phyloP scores from a whole-genome alignment of 805 yeast species.

The Schwanniomyces polymorphus region DNA sequence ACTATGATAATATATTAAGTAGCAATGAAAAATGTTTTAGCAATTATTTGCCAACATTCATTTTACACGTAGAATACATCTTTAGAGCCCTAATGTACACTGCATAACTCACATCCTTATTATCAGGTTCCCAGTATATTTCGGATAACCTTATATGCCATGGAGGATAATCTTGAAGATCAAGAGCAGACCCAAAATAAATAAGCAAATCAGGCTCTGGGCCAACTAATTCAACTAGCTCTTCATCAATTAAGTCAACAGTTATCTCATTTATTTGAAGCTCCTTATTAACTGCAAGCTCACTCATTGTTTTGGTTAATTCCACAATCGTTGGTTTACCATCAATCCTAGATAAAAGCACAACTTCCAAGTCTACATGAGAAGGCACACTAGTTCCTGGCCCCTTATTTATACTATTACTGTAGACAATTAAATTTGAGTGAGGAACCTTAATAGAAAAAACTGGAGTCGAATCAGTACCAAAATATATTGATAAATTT shows the following conservation, averaged over 20 bases:
- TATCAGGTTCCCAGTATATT: conserved; percentile 88
- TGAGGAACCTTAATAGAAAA: conserved; percentile 70
- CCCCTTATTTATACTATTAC: conserved; percentile 30
- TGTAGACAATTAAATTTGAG: conserved; percentile 48
- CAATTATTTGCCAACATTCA: conserved; percentile 83
- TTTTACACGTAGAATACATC: conserved; percentile 75
- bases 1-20: neutral
- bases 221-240: conserved; percentile 73
- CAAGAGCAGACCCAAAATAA: conserved; percentile 81
- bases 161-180: conserved; percentile 94
- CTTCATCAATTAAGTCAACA: conserved; percentile 72
- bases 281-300: conserved; percentile 61
- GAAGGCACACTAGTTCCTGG: conserved; percentile 21
- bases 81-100: conserved; percentile 79
- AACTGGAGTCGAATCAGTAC: conserved; percentile 63
- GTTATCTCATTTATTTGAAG: conserved; percentile 67
- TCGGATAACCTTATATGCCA: conserved; percentile 95
- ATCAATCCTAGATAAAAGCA: conserved; percentile 70
- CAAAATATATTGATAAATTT: conserved; percentile 71
- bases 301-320: conserved; percentile 82
- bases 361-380: conserved; percentile 57
- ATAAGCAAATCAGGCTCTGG: conserved; percentile 90
- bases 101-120: conserved; percentile 74
- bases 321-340: conserved; percentile 91
- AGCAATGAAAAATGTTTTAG: neutral